These are phyloP conservation scores for Phoenix dactylifera DNA, from an alignment of 176 grass and related monocot genomes.

Conservation along the genomic window DNA sequence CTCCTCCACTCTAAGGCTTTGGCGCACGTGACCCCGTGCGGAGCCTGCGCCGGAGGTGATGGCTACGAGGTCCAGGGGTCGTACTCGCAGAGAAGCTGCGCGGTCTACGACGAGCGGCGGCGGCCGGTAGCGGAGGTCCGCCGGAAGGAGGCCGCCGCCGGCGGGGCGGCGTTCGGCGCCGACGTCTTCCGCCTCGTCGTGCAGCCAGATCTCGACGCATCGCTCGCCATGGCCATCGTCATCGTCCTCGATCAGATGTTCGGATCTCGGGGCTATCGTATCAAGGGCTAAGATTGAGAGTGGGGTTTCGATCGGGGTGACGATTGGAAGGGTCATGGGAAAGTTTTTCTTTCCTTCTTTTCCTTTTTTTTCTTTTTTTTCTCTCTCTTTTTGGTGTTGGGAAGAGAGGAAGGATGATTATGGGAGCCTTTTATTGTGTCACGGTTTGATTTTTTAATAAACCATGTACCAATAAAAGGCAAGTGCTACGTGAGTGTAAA, in stretches of 20 bases:
- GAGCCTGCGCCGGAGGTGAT: background rate
- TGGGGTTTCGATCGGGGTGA: too few relatives aligned
- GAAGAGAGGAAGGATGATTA: too few relatives aligned
- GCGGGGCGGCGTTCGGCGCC: constrained; percentile 35
- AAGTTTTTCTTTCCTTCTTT: too few relatives aligned
- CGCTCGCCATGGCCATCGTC: constrained; percentile 71
- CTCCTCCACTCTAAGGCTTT: constrained; percentile 21
- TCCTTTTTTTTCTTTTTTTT: too few relatives aligned
- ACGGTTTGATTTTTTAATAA: too few relatives aligned
- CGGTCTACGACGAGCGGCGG: constrained; percentile 56
- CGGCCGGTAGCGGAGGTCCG: constrained; percentile 49
- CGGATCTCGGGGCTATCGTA: background rate
- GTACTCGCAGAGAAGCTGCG: constrained; percentile 59
- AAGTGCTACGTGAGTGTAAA: too few relatives aligned
- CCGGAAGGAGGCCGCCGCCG: constrained; percentile 43
- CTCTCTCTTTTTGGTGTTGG: too few relatives aligned
- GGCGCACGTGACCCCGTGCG: constrained; percentile 38
- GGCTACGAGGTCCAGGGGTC: constrained; percentile 64
- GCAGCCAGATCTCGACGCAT: constrained; percentile 37
- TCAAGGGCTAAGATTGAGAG: too few relatives aligned
- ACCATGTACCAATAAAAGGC: too few relatives aligned
- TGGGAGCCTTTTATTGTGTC: too few relatives aligned
- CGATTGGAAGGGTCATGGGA: too few relatives aligned
- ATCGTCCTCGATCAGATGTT: constrained; percentile 86
- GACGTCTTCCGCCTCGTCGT: constrained; percentile 84